These are phyloP conservation scores for Prunus persica DNA, from an alignment of 306 rosid species.

Conservation along the genomic window Prunus_persica_NCBIv2 NC_034014.1:25091501-25092000, in stretches of 20 bases:
- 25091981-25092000: too few relatives aligned
- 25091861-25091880: not conserved
- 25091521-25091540: not conserved
- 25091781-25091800: not conserved
- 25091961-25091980: too few relatives aligned
- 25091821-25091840: not conserved
- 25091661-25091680: not conserved
- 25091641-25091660: not conserved
- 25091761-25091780: not conserved
- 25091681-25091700: not conserved
- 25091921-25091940: not conserved
- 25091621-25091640: slow-evolving; percentile 11
- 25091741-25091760: not conserved
- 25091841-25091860: not conserved
- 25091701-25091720: too few relatives aligned
- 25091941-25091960: too few relatives aligned
- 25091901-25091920: not conserved
- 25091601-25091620: not conserved
- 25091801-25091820: not conserved
- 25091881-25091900: not conserved
- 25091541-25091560: not conserved
- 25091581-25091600: not conserved
- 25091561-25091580: not conserved
- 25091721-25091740: not conserved
- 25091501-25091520: slow-evolving; percentile 9